Percentiles rank a stretch among this genome's conserved stretches.
Conservation (phyloP, 2,329 filamentous ascomycete genomes). For the Beauveria medogensis region DNA sequence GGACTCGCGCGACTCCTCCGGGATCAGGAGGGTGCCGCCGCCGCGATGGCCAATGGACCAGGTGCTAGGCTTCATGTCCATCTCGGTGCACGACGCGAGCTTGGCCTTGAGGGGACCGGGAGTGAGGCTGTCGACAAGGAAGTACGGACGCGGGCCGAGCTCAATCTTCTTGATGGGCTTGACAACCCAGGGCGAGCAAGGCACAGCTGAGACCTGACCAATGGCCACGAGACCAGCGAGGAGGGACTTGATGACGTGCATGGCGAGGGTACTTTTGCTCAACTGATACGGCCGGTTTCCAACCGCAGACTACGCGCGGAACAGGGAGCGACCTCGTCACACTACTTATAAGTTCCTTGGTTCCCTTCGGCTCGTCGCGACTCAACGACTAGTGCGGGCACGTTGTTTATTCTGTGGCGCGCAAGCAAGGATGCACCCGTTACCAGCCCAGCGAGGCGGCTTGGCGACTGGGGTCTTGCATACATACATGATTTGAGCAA, state of each 20-base stretch:
- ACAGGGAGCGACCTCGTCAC: background rate
- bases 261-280: constrained; percentile 13
- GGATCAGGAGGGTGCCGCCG: constrained; percentile 52
- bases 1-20: constrained; percentile 54
- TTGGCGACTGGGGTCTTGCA: background rate
- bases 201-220: constrained; percentile 21
- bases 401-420: background rate
- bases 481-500: background rate
- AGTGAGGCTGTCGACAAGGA: constrained; percentile 55
- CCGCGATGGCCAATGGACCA: constrained; percentile 58
- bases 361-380: background rate
- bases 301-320: background rate
- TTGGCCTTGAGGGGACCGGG: constrained; percentile 50
- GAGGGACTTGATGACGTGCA: constrained; percentile 24
- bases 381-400: background rate
- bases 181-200: constrained; percentile 16
- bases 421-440: background rate
- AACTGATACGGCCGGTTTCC: background rate
- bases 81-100: constrained; percentile 50
- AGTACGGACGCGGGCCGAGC: constrained; percentile 56
- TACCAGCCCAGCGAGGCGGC: background rate
- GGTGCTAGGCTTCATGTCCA: constrained; percentile 39
- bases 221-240: constrained; percentile 23
- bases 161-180: constrained; percentile 42
- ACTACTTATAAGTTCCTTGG: constrained; percentile 5